A percentile compares a stretch with the other conserved stretches of the same genome.
Conservation (phyloP, 2,329 filamentous ascomycete species). For the Ascosphaera apis region DNA sequence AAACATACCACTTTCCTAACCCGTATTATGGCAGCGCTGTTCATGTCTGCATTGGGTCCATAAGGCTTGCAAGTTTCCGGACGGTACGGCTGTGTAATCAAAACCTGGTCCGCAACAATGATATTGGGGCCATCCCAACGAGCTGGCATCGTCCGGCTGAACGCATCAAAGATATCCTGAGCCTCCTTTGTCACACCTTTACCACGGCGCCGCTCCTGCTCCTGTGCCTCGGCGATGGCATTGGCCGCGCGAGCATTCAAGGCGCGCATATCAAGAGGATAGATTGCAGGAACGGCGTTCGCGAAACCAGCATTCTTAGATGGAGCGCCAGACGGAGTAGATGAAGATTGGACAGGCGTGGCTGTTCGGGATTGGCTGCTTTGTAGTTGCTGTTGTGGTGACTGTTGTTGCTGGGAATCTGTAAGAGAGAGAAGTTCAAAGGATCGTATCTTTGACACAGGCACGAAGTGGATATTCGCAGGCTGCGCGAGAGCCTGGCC, state of each 20-base stretch:
- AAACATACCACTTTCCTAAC: slow-evolving; percentile 28
- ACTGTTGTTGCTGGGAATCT: not conserved
- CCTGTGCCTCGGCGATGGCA: slow-evolving; percentile 32
- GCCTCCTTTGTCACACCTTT: slow-evolving; percentile 38
- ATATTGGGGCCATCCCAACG: slow-evolving; percentile 37
- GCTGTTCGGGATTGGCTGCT: not conserved
- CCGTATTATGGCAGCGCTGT: slow-evolving; percentile 16
- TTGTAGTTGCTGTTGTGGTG: not conserved
- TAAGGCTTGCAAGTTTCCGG: slow-evolving; percentile 28
- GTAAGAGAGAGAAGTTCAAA: slow-evolving; percentile 30
- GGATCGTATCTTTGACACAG: slow-evolving; percentile 33
- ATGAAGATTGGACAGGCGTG: not conserved
- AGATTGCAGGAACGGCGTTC: slow-evolving; percentile 21
- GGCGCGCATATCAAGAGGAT: slow-evolving; percentile 29
- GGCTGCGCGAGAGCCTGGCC: slow-evolving; percentile 18
- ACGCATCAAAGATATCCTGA: slow-evolving; percentile 39
- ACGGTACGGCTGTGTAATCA: slow-evolving; percentile 34
- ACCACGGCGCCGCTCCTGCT: slow-evolving; percentile 32
- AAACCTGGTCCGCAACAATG: slow-evolving; percentile 36
- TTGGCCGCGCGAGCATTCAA: slow-evolving; percentile 31
- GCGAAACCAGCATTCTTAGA: slow-evolving; percentile 19
- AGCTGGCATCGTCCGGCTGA: slow-evolving; percentile 36
- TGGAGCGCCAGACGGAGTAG: slow-evolving; percentile 5
- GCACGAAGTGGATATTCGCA: slow-evolving; percentile 37
- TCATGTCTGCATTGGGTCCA: slow-evolving; percentile 15